Percentiles rank a stretch among this genome's conserved stretches.
phyloP scores from a whole-genome alignment of 2,329 filamentous ascomycete genomes.

The Talaromyces sp. region DNA sequence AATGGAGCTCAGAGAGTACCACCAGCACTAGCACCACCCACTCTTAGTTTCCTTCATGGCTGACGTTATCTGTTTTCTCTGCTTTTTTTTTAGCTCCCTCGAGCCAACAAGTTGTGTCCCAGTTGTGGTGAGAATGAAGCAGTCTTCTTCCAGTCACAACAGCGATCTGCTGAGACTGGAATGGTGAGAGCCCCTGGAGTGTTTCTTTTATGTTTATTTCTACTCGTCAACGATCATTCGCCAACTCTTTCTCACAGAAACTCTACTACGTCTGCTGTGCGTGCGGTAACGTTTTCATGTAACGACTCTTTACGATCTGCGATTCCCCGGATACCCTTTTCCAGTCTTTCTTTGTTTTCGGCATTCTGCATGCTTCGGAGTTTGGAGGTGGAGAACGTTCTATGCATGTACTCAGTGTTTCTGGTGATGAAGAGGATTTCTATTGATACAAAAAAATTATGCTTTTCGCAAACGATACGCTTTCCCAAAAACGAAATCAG shows the following conservation, averaged over 20 bases:
- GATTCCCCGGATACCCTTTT: slow-evolving; percentile 36
- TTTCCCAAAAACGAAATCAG: slow-evolving; percentile 22
- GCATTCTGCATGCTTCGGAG: slow-evolving; percentile 18
- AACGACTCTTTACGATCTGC: slow-evolving; percentile 27
- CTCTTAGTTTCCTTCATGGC: slow-evolving; percentile 29
- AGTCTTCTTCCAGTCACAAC: slow-evolving; percentile 98
- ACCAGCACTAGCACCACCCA: slow-evolving; percentile 8
- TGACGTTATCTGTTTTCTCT: slow-evolving; percentile 28
- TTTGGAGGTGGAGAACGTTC: slow-evolving; percentile 9
- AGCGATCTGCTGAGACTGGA: slow-evolving; percentile 93
- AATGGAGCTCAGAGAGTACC: not conserved
- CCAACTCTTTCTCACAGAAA: slow-evolving; percentile 62
- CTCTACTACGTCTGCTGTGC: slow-evolving; percentile 91
- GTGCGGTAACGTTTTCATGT: slow-evolving; percentile 81
- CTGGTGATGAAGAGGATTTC: slow-evolving; percentile 12
- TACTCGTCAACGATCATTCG: not conserved
- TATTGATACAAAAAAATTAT: slow-evolving; percentile 36
- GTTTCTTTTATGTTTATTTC: not conserved
- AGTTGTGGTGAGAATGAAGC: slow-evolving; percentile 84
- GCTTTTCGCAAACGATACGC: slow-evolving; percentile 32
- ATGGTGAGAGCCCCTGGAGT: slow-evolving; percentile 69
- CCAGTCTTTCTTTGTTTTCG: slow-evolving; percentile 14
- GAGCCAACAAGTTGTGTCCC: slow-evolving; percentile 83
- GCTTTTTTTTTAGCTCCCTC: slow-evolving; percentile 71
- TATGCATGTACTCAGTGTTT: not conserved